Evolutionary conservation across 768 basidiomycete genomes (phyloP).

Genomic region (Trametes cubensis): DNA sequence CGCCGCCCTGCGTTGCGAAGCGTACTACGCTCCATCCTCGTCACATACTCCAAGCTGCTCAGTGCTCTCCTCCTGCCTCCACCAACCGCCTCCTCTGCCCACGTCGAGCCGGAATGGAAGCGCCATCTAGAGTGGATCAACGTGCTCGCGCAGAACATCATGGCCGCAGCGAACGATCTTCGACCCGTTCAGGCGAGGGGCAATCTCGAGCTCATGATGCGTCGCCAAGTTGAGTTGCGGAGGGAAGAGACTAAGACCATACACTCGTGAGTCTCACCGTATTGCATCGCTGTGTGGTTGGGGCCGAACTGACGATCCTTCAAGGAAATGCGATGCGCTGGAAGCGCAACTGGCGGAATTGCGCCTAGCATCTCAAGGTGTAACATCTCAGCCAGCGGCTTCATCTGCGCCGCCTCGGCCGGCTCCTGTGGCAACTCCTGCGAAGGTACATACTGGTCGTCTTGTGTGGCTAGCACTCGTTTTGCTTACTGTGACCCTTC

Average conservation of each 20-base stretch:
- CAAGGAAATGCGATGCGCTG: conserved; percentile 72
- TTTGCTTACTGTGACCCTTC: neutral
- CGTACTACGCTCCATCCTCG: conserved; percentile 75
- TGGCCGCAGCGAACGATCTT: conserved; percentile 88
- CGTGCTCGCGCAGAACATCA: conserved; percentile 80
- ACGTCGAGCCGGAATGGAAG: conserved; percentile 66
- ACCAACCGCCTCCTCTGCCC: conserved; percentile 50
- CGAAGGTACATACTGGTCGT: neutral
- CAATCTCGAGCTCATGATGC: conserved; percentile 83
- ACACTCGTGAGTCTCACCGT: conserved; percentile 56
- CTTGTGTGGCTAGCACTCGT: too few relatives aligned
- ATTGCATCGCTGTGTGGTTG: neutral
- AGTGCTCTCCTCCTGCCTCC: conserved; percentile 66
- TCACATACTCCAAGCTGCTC: conserved; percentile 77
- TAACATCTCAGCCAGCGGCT: neutral
- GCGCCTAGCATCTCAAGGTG: conserved; percentile 33
- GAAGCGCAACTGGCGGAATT: conserved; percentile 65
- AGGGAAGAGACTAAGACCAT: conserved; percentile 69
- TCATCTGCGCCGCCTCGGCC: neutral
- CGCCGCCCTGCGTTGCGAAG: conserved; percentile 73
- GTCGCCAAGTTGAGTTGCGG: conserved; percentile 72
- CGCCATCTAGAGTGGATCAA: conserved; percentile 80
- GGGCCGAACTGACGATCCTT: neutral
- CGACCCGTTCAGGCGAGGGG: conserved; percentile 85
- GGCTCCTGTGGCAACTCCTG: neutral